A percentile compares a stretch with the other conserved stretches of the same genome.
phyloP scores from a whole-genome alignment of 2,329 filamentous ascomycete genomes.

The Harringtonia aguacate region DNA sequence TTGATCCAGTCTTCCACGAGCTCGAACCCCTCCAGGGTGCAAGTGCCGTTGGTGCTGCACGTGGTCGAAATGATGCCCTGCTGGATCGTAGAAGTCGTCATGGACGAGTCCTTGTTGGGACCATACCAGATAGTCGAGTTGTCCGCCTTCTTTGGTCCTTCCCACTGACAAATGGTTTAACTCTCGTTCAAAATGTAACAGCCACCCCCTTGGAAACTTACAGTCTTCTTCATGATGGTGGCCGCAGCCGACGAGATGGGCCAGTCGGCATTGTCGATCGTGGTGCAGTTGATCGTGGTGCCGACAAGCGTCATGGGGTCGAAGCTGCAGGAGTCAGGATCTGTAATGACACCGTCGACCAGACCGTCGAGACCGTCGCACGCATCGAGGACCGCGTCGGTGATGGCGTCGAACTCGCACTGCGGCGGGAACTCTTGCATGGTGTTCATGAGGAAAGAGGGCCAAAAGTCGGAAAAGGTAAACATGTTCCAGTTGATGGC shows the following conservation, averaged over 20 bases:
- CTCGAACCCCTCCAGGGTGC: conserved; percentile 1
- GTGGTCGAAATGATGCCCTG: neutral
- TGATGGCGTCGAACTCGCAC: conserved; percentile 9
- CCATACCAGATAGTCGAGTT: conserved; percentile 1
- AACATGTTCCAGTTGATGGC: conserved; percentile 19
- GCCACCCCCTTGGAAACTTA: too few relatives aligned
- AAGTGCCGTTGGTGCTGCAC: conserved; percentile 7
- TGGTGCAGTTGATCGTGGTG: neutral
- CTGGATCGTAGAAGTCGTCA: too few relatives aligned
- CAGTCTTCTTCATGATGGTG: conserved; percentile 5
- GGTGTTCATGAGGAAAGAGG: conserved; percentile 16
- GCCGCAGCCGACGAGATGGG: neutral
- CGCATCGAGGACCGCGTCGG: neutral
- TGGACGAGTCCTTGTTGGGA: too few relatives aligned
- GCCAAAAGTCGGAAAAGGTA: conserved; percentile 3
- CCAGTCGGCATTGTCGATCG: neutral
- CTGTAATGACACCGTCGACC: conserved; percentile 24
- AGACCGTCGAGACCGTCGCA: neutral
- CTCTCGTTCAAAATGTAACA: too few relatives aligned
- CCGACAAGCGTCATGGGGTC: conserved; percentile 5
- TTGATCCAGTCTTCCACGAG: neutral
- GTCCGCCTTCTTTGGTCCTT: too few relatives aligned
- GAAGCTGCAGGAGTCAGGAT: conserved; percentile 22
- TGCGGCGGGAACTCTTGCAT: conserved; percentile 10
- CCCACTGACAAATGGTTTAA: too few relatives aligned